Evolutionary conservation across 768 basidiomycete genomes (phyloP).

Genomic region (Pisolithus orientalis): DNA sequence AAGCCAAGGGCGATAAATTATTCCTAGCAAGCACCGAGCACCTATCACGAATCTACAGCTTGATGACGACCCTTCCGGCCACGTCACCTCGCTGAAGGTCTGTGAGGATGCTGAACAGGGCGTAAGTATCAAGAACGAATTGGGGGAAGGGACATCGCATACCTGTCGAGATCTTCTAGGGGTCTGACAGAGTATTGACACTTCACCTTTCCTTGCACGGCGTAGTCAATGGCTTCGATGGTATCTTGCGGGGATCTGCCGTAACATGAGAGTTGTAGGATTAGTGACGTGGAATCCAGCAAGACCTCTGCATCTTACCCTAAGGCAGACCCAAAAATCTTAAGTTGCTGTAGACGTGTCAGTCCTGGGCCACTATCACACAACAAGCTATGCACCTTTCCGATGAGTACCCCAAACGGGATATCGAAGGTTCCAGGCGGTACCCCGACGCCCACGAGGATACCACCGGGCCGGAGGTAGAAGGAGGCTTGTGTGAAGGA

Average conservation of each 20-base stretch:
- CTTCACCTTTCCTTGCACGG: conserved; percentile 36
- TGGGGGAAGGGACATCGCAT: not conserved
- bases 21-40: too few species aligned
- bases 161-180: conserved; percentile 25
- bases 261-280: not conserved
- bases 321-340: conserved; percentile 12
- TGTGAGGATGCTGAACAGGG: conserved; percentile 11
- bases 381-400: conserved; percentile 11
- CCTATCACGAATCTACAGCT: conserved; percentile 8
- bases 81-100: conserved; percentile 15
- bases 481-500: conserved; percentile 39
- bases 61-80: conserved; percentile 15
- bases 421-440: conserved; percentile 27
- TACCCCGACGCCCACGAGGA: conserved; percentile 36
- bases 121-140: not conserved
- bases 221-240: conserved; percentile 40
- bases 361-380: not conserved
- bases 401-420: conserved; percentile 27
- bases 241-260: conserved; percentile 38
- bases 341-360: conserved; percentile 14
- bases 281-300: not conserved
- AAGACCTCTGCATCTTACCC: conserved; percentile 10
- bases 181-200: conserved; percentile 19
- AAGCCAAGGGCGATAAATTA: too few species aligned
- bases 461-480: conserved; percentile 39